Conservation (phyloP, 2,329 filamentous ascomycete genomes). For the Monosporascus sp. region DNA sequence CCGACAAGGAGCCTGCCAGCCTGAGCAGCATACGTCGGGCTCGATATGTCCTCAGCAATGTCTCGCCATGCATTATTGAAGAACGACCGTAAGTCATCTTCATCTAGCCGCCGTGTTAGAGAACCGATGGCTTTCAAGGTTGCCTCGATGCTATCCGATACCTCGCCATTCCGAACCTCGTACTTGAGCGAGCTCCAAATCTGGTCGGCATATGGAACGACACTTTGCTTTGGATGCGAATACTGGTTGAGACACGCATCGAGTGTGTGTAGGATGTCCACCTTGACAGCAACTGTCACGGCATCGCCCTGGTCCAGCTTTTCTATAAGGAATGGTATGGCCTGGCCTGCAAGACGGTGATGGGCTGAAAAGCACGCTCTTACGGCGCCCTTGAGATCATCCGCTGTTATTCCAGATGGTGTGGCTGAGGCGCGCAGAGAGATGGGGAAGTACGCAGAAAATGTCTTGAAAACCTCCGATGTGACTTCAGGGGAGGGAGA, state of each 20-base stretch:
- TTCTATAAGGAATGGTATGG: slow-evolving; percentile 49
- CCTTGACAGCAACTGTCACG: slow-evolving; percentile 54
- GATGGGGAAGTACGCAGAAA: slow-evolving; percentile 58
- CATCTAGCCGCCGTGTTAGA: slow-evolving; percentile 41
- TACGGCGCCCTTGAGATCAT: slow-evolving; percentile 49
- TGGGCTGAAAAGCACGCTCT: slow-evolving; percentile 50
- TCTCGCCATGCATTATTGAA: slow-evolving; percentile 46
- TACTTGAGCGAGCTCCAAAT: slow-evolving; percentile 59
- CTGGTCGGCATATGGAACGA: slow-evolving; percentile 44
- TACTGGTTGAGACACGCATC: slow-evolving; percentile 49
- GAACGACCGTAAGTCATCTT: slow-evolving; percentile 40
- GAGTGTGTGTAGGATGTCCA: slow-evolving; percentile 53
- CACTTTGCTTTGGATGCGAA: slow-evolving; percentile 37
- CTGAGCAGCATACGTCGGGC: slow-evolving; percentile 45
- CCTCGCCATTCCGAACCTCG: slow-evolving; percentile 56
- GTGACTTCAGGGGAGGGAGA: slow-evolving; percentile 39
- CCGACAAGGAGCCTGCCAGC: slow-evolving; percentile 49
- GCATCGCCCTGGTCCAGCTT: slow-evolving; percentile 56
- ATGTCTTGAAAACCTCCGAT: slow-evolving; percentile 47
- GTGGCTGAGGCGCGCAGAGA: slow-evolving; percentile 48
- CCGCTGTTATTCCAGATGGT: slow-evolving; percentile 46
- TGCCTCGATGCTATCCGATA: slow-evolving; percentile 51
- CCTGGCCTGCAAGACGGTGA: slow-evolving; percentile 37
- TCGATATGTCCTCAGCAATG: slow-evolving; percentile 48
- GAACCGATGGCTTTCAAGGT: slow-evolving; percentile 50